Percentiles rank a stretch among this genome's conserved stretches.
Evolutionary conservation across 179 eudicot genomes (phyloP).

Genomic region (Actinidia chinensis): DNA sequence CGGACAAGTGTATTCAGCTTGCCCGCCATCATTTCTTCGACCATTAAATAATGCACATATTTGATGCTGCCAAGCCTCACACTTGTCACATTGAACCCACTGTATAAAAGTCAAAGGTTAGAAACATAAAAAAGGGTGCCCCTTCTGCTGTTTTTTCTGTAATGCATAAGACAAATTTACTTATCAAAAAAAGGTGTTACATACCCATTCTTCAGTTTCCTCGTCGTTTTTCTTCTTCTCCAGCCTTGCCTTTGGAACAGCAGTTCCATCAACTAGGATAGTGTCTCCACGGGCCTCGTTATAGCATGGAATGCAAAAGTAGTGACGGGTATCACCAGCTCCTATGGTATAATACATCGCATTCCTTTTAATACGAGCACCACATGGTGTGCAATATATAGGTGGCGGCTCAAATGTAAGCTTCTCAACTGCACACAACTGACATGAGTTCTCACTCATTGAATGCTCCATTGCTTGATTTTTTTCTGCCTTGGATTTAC

Average conservation of each 20-base stretch:
- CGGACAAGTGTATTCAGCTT: constrained; percentile 99
- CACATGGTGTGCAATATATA: constrained; percentile 84
- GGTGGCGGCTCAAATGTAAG: constrained; percentile 98
- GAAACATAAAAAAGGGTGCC: not conserved
- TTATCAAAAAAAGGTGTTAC: not conserved
- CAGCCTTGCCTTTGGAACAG: constrained; percentile 63
- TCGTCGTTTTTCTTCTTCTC: constrained; percentile 99
- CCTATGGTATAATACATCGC: constrained; percentile 86
- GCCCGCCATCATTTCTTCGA: constrained; percentile 92
- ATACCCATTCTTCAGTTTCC: constrained; percentile 98
- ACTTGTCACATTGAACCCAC: constrained; percentile 99
- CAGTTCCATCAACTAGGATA: constrained; percentile 61
- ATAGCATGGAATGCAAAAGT: constrained; percentile 82
- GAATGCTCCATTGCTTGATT: constrained; percentile 87
- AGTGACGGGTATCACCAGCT: constrained; percentile 82
- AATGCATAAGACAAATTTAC: no score
- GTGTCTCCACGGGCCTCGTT: constrained; percentile 92
- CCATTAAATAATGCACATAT: constrained; percentile 96
- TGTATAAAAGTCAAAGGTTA: constrained; percentile 37
- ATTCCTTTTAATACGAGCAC: constrained; percentile 90
- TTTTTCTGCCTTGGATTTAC: constrained; percentile 88
- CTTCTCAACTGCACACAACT: constrained; percentile 94
- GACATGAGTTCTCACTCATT: constrained; percentile 99
- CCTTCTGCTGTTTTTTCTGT: no score
- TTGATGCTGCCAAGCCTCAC: constrained; percentile 99